These are phyloP conservation scores for Mucor piriformis DNA, from an alignment of 371 early-diverging fungal species.

Conservation along the genomic window DNA sequence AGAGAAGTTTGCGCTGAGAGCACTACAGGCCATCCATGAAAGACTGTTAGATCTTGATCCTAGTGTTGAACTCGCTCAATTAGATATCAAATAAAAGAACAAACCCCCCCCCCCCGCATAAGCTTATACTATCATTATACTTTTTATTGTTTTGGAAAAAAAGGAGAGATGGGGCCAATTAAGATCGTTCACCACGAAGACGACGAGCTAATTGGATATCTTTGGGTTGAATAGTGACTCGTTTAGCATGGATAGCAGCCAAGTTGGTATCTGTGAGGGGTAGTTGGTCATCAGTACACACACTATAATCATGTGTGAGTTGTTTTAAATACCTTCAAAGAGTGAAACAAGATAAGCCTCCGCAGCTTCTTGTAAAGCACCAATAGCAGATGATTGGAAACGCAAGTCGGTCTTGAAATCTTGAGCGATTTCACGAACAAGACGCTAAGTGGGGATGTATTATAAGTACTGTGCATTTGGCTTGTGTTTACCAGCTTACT, in stretches of 20 bases:
- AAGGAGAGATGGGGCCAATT: constrained; percentile 29
- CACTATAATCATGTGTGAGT: neutral
- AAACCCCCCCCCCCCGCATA: too few relatives aligned
- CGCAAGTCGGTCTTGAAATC: constrained; percentile 96
- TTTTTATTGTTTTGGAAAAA: neutral
- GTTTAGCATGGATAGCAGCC: constrained; percentile 98
- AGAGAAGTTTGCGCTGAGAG: constrained; percentile 65
- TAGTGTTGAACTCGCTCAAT: constrained; percentile 21
- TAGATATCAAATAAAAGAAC: neutral
- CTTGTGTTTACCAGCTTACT: too few relatives aligned
- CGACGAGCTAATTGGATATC: constrained; percentile 97
- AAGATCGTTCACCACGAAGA: constrained; percentile 88
- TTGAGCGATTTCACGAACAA: constrained; percentile 93
- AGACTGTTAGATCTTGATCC: constrained; percentile 51
- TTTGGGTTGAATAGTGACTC: constrained; percentile 99
- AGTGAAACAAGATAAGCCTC: constrained; percentile 96
- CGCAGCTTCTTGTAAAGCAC: constrained; percentile 96
- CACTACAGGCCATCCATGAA: constrained; percentile 91
- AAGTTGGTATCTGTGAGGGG: constrained; percentile 82
- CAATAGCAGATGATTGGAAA: constrained; percentile 96
- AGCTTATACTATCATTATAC: too few relatives aligned
- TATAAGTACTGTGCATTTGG: too few relatives aligned
- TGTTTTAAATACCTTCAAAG: constrained; percentile 75
- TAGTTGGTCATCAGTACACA: neutral
- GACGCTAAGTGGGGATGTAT: too few relatives aligned